Evolutionary conservation across 1,284 basidiomycete genomes (phyloP), one percentile per base, ranked within the genome.

Genomic region (Cutaneotrichosporon sp.): DNA sequence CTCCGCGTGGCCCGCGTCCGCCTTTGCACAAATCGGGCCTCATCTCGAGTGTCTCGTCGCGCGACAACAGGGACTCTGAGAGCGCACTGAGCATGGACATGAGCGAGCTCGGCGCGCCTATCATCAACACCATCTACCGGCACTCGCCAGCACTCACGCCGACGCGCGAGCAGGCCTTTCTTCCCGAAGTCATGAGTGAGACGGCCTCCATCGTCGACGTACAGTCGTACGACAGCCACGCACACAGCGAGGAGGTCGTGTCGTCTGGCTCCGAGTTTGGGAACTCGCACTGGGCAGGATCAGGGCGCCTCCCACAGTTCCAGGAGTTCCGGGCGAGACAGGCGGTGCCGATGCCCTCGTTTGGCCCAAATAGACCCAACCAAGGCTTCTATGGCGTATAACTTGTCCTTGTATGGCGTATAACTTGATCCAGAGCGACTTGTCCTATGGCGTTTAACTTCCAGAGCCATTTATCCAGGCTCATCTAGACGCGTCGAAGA

Each of bases 231-330:
- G 52, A 47, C 52, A 13, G 32, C 18, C 42, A 55, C 52, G 21
- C 42, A 1, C 7, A 11, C 21, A 31, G 18, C 52, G 56, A 46
- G 9, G 61, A 62, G 38, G n/a, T 7, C 1, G 36, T 56, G 22
- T 42, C 56, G 22, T 50, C 55, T 34, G 61, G 56, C n/a, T 58
- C 61, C 18, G 56, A 58, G 21, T 62, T 62, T 16, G 61, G 61
- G n/a, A 62, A 18, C 30, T 52, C 56, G 2, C 56, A 56, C 38
- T 62, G 61, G 61, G 53, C 49, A 7, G 56, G 61, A 14, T 18
- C 56, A 30, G 56, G 46, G 61, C 46, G 61, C 18, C 40, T 62
- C 34, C 61, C 61, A 3, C 61, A 32, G 5, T 21, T 56, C 31
- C 50, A 36, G 42, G 42, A 32, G 5, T 21, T 56, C 31, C 50